phyloP scores from a whole-genome alignment of 805 yeast species.

The Sungouiozyma ichnusensis region DNA sequence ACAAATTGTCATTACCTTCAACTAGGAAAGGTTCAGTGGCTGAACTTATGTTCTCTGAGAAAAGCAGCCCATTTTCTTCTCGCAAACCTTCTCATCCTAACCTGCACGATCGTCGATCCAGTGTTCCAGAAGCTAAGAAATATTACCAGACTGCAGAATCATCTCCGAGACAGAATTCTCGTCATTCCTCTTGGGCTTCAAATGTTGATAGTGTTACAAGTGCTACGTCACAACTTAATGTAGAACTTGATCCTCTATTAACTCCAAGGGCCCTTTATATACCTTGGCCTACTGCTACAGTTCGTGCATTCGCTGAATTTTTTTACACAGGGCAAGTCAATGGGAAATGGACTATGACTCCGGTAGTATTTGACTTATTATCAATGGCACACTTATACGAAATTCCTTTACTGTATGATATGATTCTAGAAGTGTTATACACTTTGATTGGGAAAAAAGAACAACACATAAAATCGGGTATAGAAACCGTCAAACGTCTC shows the following conservation, averaged over 20 bases:
- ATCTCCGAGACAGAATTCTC: conserved; percentile 3
- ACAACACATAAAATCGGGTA: conserved; percentile 23
- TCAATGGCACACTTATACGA: conserved; percentile 55
- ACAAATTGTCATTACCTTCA: not conserved
- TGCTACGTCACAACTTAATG: conserved; percentile 8
- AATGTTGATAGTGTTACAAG: conserved; percentile 13
- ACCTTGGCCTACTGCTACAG: conserved; percentile 53
- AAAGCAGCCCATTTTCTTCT: conserved; percentile 22
- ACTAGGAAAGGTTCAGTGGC: conserved; percentile 3
- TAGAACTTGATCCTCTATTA: conserved; percentile 45
- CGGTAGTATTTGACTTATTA: conserved; percentile 56
- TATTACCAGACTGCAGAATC: not conserved
- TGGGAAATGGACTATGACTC: conserved; percentile 60
- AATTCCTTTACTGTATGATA: conserved; percentile 58
- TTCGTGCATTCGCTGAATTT: conserved; percentile 60
- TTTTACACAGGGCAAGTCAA: conserved; percentile 74
- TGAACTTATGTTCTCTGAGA: conserved; percentile 10
- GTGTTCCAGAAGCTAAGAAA: conserved; percentile 8
- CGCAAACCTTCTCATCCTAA: conserved; percentile 14
- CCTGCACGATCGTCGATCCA: conserved; percentile 5
- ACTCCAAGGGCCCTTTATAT: conserved; percentile 60
- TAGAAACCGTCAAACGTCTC: conserved; percentile 7
- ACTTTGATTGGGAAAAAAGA: conserved; percentile 64
- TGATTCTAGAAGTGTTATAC: conserved; percentile 57
- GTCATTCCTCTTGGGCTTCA: conserved; percentile 4